phyloP scores from a whole-genome alignment of 345 rosid species.

The Salix dunnii region DNA sequence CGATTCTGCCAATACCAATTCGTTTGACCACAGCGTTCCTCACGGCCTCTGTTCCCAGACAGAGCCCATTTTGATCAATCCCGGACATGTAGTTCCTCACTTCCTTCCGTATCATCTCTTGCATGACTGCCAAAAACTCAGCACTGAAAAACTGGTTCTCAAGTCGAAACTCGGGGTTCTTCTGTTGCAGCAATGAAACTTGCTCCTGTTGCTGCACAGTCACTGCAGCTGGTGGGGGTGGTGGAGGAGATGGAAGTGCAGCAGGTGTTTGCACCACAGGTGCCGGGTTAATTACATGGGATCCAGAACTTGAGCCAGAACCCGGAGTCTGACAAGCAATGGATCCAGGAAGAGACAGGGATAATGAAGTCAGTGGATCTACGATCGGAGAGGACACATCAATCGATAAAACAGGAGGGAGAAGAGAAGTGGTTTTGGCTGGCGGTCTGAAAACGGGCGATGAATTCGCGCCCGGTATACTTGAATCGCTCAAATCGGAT shows the following conservation, averaged over 20 bases:
- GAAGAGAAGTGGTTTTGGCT: constrained; percentile 33
- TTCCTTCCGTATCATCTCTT: constrained; percentile 68
- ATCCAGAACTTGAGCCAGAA: constrained; percentile 19
- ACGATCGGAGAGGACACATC: constrained; percentile 34
- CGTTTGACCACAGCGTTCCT: constrained; percentile 64
- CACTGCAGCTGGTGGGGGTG: background rate
- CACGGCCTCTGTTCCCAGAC: constrained; percentile 46
- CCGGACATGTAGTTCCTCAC: constrained; percentile 69
- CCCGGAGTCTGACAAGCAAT: constrained; percentile 31
- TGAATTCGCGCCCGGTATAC: constrained; percentile 36
- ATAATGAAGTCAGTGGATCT: constrained; percentile 56
- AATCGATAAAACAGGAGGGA: constrained; percentile 30
- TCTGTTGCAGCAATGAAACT: too few relatives aligned
- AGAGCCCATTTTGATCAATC: constrained; percentile 45
- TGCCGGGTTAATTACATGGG: constrained; percentile 1
- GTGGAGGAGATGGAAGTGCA: background rate
- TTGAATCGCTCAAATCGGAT: constrained; percentile 69
- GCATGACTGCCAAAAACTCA: constrained; percentile 64
- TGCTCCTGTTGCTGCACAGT: background rate
- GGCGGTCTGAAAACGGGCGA: constrained; percentile 43
- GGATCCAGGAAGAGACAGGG: constrained; percentile 69
- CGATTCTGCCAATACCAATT: constrained; percentile 61
- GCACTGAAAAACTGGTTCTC: constrained; percentile 57
- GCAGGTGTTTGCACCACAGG: background rate
- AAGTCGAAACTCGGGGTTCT: constrained; percentile 2